Evolutionary conservation across 148 eudicot genomes (phyloP), one percentile per base, ranked within the genome.

Genomic region (Gaultheria prostrata): DNA sequence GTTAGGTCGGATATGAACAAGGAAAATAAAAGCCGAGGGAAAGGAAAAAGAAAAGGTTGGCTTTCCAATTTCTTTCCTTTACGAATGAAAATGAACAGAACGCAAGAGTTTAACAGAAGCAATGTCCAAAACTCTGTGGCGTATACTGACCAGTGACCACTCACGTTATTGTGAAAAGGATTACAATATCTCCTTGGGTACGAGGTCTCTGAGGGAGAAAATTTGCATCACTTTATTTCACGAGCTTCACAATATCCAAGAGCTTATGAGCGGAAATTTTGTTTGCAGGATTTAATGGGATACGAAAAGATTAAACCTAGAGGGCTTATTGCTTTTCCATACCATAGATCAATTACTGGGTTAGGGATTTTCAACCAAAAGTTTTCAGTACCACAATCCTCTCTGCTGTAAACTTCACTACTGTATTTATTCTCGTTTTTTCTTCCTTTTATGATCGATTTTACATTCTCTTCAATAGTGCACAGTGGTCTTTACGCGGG

Each of bases 81-180:
- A 7, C 10, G 10, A 57, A 20, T 57, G 59, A 54, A 6, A 35
- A 35, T 3, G n/a, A 50, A 76, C 24, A 21, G 30, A 43, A 56
- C 30, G 20, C 11, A 20, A 13, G 21, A 24, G 20, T 77, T 45
- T 15, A 83, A 93, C 96, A 33, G 94, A 93, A 88, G 98, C 97
- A 88, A 93, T 95, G 77, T 97, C 98, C 6, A 46, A 6, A 46
- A 46, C 1, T 46, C 49, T 5, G 49, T 7, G 49, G 49, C 49
- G 1, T 46, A 46, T 8, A 46, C 49, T 8, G 11, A 46, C 49
- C 49, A 46, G 49, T 46, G 49, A 46, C 10, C 49, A 46, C 49
- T 46, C 49, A 46, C 11, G 9, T 46, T 7, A 8, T 46, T 46
- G 49, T 46, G 49, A 46, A 46, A 8, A 46, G 49, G 10, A 8